Conservation (phyloP, 805 yeast genomes). For the Teunomyces tritomae region DNA sequence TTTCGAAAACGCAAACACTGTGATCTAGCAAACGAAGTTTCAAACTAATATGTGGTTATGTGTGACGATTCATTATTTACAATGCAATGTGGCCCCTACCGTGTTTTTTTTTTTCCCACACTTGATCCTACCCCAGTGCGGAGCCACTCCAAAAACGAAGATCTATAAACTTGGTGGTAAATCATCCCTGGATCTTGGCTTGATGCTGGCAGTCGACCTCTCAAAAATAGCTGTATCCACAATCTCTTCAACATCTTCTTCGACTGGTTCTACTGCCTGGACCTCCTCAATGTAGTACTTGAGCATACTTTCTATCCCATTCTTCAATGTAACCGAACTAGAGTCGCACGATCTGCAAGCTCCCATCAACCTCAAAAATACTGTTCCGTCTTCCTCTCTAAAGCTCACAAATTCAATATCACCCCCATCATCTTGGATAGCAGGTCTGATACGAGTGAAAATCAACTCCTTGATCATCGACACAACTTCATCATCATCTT, state of each 20-base stretch:
- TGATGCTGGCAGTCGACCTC: slow-evolving; percentile 15
- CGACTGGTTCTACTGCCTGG: slow-evolving; percentile 51
- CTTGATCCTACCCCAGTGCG: not conserved
- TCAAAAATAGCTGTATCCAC: slow-evolving; percentile 2
- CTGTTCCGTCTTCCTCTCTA: slow-evolving; percentile 53
- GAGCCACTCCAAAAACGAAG: not conserved
- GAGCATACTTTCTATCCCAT: slow-evolving; percentile 70
- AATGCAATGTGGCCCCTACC: not conserved
- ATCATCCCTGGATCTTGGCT: slow-evolving; percentile 27
- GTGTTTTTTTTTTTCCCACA: not conserved
- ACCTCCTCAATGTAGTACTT: slow-evolving; percentile 71
- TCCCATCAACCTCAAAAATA: slow-evolving; percentile 58
- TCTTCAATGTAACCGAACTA: slow-evolving; percentile 61
- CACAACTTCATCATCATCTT: slow-evolving; percentile 65
- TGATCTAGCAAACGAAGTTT: not conserved
- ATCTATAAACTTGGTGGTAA: slow-evolving; percentile 26
- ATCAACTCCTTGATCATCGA: slow-evolving; percentile 68
- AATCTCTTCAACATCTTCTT: slow-evolving; percentile 30
- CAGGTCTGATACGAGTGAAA: slow-evolving; percentile 69
- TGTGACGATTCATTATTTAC: not conserved
- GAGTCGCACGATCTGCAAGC: slow-evolving; percentile 75
- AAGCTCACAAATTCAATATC: slow-evolving; percentile 66
- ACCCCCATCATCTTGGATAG: slow-evolving; percentile 75
- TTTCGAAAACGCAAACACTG: not conserved
- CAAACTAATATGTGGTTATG: not conserved